Conservation (phyloP, 768 basidiomycete species). For the Plicaturopsis crispa region DNA sequence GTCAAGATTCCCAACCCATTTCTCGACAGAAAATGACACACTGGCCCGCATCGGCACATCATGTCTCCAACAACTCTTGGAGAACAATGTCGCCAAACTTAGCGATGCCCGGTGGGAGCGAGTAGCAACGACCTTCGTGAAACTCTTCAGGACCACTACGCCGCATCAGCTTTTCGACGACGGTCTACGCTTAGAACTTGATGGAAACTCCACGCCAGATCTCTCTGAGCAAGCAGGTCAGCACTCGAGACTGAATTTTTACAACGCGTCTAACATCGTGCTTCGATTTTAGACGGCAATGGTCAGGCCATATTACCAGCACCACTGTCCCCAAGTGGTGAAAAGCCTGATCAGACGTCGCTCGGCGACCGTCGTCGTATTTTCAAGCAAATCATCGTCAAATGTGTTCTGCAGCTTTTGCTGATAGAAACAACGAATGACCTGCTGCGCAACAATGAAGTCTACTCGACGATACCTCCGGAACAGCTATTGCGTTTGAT, state of each 20-base stretch:
- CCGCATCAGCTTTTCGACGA: conserved; percentile 97
- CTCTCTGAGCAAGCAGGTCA: conserved; percentile 36
- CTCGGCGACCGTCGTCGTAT: conserved; percentile 69
- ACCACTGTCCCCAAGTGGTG: conserved; percentile 74
- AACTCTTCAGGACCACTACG: conserved; percentile 95
- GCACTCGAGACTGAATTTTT: conserved; percentile 1
- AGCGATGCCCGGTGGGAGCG: conserved; percentile 83
- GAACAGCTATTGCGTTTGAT: conserved; percentile 89
- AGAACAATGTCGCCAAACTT: conserved; percentile 86
- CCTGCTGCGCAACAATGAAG: conserved; percentile 82
- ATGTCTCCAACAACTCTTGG: conserved; percentile 91
- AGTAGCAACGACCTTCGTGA: conserved; percentile 87
- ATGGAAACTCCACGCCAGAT: conserved; percentile 47
- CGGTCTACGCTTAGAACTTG: conserved; percentile 77
- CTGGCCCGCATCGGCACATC: conserved; percentile 96
- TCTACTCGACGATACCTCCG: conserved; percentile 91
- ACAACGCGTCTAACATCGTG: too few species aligned
- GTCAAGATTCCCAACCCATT: conserved; percentile 1
- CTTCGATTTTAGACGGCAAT: conserved; percentile 54
- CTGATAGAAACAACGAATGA: conserved; percentile 98
- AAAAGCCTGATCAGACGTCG: conserved; percentile 44
- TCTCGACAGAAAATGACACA: conserved; percentile 84
- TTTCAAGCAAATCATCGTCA: conserved; percentile 99
- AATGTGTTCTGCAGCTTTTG: conserved; percentile 95
- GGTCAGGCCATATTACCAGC: conserved; percentile 75